These are phyloP conservation scores for Trichoderma semiorbis DNA, from an alignment of 2,329 filamentous ascomycete species.

Conservation along the genomic window DNA sequence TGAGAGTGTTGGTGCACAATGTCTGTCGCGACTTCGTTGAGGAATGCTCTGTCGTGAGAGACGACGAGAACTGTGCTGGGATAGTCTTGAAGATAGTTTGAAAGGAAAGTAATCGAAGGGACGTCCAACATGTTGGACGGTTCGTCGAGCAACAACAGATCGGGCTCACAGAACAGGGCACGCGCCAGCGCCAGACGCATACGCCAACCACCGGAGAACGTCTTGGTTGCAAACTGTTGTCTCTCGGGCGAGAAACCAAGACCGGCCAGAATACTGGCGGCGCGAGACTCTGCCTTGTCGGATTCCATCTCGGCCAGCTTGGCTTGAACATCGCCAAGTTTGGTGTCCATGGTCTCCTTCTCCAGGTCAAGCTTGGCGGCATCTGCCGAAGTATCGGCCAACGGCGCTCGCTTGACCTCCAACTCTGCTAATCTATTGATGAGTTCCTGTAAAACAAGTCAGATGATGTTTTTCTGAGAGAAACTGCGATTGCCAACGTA, in stretches of 20 bases:
- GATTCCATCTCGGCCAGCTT: conserved; percentile 99
- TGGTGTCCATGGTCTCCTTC: conserved; percentile 84
- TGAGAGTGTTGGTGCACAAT: conserved; percentile 98
- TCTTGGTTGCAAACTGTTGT: conserved; percentile 91
- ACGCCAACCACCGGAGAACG: conserved; percentile 98
- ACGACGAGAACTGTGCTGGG: conserved; percentile 94
- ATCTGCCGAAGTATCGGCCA: conserved; percentile 91
- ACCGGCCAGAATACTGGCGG: conserved; percentile 93
- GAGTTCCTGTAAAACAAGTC: conserved; percentile 58
- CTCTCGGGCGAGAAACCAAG: conserved; percentile 92
- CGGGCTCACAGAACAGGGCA: conserved; percentile 96
- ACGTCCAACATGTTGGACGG: conserved; percentile 99
- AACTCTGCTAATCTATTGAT: conserved; percentile 69
- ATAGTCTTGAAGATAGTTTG: conserved; percentile 90
- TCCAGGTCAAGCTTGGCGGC: conserved; percentile 81
- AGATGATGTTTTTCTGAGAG: background rate
- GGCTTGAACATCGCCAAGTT: conserved; percentile 82
- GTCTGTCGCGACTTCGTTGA: conserved; percentile 98
- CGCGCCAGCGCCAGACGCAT: conserved; percentile 94
- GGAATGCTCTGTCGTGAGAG: conserved; percentile 97
- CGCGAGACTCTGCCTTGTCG: conserved; percentile 93
- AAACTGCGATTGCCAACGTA: conserved; percentile 18
- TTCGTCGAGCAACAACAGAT: conserved; percentile 93
- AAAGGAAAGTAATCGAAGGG: conserved; percentile 97
- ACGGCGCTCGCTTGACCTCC: conserved; percentile 69